These are phyloP conservation scores for Marasmius fiardii DNA, from an alignment of 1,284 basidiomycete species.

Conservation along the genomic window DNA sequence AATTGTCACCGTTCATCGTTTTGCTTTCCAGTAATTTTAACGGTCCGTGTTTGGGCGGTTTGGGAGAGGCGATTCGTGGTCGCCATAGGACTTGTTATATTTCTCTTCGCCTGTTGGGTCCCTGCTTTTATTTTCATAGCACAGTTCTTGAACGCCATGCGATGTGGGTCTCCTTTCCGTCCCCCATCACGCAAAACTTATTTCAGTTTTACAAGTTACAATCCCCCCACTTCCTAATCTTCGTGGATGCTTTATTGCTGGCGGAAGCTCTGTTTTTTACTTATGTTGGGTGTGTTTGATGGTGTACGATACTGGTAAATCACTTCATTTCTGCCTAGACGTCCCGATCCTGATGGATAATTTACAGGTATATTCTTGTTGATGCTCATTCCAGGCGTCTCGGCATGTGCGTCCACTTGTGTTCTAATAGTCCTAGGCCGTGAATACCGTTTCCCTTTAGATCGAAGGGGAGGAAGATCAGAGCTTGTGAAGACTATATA, in stretches of 20 bases:
- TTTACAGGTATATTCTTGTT: no score
- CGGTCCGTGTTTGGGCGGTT: background rate
- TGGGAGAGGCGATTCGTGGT: background rate
- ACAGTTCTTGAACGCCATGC: background rate
- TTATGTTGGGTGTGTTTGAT: no score
- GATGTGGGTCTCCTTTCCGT: background rate
- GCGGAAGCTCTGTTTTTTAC: no score
- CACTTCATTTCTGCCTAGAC: no score
- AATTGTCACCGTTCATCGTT: background rate
- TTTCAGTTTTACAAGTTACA: background rate
- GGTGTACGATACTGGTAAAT: no score
- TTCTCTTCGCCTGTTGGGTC: background rate
- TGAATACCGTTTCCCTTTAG: no score
- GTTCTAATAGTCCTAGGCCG: no score
- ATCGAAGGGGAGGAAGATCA: no score
- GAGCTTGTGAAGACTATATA: no score
- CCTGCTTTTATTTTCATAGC: background rate
- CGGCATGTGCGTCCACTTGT: no score
- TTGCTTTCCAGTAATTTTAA: background rate
- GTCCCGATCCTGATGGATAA: no score
- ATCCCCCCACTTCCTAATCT: background rate
- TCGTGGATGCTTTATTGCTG: background rate
- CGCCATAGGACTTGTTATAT: background rate
- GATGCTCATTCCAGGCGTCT: no score
- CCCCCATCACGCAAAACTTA: background rate